Evolutionary conservation across 108 stramenopile genomes (phyloP), one percentile per base, ranked within the genome.

Genomic region (Nitzschia sp.): DNA sequence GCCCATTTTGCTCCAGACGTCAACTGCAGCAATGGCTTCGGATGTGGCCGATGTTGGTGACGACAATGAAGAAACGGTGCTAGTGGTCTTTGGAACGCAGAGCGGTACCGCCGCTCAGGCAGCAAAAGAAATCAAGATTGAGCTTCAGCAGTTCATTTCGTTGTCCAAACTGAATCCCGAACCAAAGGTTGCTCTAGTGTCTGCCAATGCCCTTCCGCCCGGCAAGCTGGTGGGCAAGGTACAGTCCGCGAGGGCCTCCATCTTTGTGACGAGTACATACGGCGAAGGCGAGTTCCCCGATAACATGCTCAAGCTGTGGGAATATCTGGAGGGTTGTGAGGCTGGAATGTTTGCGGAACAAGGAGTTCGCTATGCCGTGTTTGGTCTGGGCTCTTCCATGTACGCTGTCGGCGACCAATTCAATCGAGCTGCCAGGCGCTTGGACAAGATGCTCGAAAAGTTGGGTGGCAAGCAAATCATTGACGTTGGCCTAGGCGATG

Each of bases 351-450:
- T 58, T 29, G 21, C 28, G 3, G 26, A 28, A 5, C 30, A 24
- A 18, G 11, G 36, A 4, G 8, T 62, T 9, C 36, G 60, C 17
- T 83, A 79, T 57, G 66, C 75, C 19, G 85, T 93, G 9, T 74
- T 93, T 56, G 92, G 71, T 17, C 69, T 93, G 4, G 92, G 92
- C 0, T 89, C 90, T 72, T 56, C 72, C 30, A 85, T 79, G 63
- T 85, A 84, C 54, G 60, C 60, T 13, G 60, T 42, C 3, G 60
- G 36, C 13, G 86, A 87, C 64, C 83, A 88, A 19, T 93, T 88
- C 70, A 87, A 85, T 60, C 72, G 85, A 24, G 59, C 68, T 1
- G 92, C 83, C 0, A 81, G 85, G 59, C 46, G 54, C 3, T 60
- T 88, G 23, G 86, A 88, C 38, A 78, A 54, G 42, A 66, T 68